phyloP scores from a whole-genome alignment of 2,329 filamentous ascomycete species.

The Plectosphaerella sp. region DNA sequence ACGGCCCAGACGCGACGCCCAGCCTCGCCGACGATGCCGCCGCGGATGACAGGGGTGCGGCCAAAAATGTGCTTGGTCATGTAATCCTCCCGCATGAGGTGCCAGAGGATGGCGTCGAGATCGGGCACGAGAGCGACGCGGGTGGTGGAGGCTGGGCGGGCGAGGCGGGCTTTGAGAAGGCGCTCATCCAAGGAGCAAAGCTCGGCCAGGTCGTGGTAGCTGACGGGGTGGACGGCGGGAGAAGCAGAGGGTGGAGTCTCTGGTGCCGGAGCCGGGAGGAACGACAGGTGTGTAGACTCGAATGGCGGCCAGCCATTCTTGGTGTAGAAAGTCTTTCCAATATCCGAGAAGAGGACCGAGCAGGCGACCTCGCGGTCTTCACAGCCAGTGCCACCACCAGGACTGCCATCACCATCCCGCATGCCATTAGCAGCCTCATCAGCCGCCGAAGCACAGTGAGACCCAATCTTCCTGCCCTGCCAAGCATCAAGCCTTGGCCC shows the following conservation, averaged over 20 bases:
- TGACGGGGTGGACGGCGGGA: slow-evolving; percentile 39
- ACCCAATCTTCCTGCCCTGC: slow-evolving; percentile 19
- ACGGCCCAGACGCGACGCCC: slow-evolving; percentile 66
- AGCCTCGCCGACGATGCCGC: slow-evolving; percentile 56
- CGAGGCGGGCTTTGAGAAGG: slow-evolving; percentile 52
- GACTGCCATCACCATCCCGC: slow-evolving; percentile 13
- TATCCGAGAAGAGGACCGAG: slow-evolving; percentile 81
- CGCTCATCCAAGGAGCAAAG: slow-evolving; percentile 62
- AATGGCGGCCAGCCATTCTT: slow-evolving; percentile 73
- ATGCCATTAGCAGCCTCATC: slow-evolving; percentile 18
- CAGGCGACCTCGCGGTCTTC: slow-evolving; percentile 41
- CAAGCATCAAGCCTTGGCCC: slow-evolving; percentile 35
- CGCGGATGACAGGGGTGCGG: slow-evolving; percentile 55
- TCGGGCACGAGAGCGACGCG: slow-evolving; percentile 66
- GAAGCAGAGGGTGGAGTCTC: slow-evolving; percentile 16
- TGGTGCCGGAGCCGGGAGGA: slow-evolving; percentile 39
- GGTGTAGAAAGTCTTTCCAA: slow-evolving; percentile 79
- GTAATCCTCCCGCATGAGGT: slow-evolving; percentile 77
- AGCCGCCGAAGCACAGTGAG: slow-evolving; percentile 4
- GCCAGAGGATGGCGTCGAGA: slow-evolving; percentile 66
- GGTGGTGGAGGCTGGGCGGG: slow-evolving; percentile 32
- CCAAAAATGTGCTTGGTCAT: slow-evolving; percentile 62
- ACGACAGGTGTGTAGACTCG: slow-evolving; percentile 65
- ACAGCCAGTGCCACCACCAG: not conserved
- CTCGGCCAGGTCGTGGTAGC: slow-evolving; percentile 53